These are phyloP conservation scores for Mycena kentingensis DNA, from an alignment of 768 basidiomycete species.

Conservation along the genomic window DNA sequence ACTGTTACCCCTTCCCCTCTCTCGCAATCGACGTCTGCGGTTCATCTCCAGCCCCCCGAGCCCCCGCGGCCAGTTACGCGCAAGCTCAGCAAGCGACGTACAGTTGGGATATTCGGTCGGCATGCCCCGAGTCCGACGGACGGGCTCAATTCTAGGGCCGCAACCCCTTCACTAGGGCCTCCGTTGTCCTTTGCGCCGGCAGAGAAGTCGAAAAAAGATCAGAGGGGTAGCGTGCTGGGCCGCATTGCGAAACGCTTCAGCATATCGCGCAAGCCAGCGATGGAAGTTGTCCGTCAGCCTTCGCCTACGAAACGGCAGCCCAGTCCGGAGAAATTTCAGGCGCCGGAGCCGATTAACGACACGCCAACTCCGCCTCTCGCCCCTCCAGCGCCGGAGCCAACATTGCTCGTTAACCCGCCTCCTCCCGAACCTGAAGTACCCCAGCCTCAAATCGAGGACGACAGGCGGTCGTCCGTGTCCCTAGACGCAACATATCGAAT, in stretches of 20 bases:
- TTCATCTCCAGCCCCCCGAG: constrained; percentile 57
- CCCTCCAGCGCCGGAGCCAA: constrained; percentile 28
- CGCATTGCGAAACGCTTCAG: constrained; percentile 72
- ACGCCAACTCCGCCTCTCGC: constrained; percentile 39
- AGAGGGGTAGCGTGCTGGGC: constrained; percentile 64
- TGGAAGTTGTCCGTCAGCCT: constrained; percentile 25
- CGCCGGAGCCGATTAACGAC: constrained; percentile 25
- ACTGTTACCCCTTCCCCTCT: constrained; percentile 74
- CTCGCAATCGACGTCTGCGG: constrained; percentile 80
- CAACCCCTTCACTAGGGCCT: constrained; percentile 35
- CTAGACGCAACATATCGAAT: constrained; percentile 60
- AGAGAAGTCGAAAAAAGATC: constrained; percentile 54
- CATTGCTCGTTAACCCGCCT: constrained; percentile 21
- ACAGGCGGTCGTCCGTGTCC: constrained; percentile 53
- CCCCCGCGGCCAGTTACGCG: constrained; percentile 47
- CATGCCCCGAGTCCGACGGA: constrained; percentile 37
- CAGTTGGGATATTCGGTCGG: constrained; percentile 47
- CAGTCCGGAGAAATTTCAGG: constrained; percentile 29
- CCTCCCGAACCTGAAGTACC: constrained; percentile 6
- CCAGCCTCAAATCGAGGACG: constrained; percentile 28
- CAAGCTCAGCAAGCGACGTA: constrained; percentile 72
- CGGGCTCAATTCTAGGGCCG: constrained; percentile 34
- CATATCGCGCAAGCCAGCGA: constrained; percentile 49
- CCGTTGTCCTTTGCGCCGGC: constrained; percentile 32
- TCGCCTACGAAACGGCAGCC: constrained; percentile 24